phyloP scores from a whole-genome alignment of 768 basidiomycete species.

The Rhizopogon vinicolor region DNA sequence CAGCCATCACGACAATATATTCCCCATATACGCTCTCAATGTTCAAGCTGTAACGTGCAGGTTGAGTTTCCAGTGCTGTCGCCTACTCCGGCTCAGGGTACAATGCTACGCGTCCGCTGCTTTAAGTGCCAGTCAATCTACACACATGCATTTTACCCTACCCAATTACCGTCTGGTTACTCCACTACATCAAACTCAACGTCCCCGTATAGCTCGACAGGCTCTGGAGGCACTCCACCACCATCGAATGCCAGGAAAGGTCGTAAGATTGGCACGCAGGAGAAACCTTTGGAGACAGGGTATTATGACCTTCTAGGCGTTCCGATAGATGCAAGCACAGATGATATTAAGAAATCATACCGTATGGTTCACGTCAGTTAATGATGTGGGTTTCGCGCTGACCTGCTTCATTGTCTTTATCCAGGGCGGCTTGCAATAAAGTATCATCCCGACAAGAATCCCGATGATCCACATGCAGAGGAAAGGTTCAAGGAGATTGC shows the following conservation, averaged over 20 bases:
- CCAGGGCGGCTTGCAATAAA: conserved; percentile 83
- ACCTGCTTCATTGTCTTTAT: neutral
- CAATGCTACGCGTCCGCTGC: conserved; percentile 65
- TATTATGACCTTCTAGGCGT: conserved; percentile 88
- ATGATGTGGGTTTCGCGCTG: neutral
- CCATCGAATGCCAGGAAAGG: conserved; percentile 36
- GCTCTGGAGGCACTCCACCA: conserved; percentile 16
- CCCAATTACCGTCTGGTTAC: conserved; percentile 41
- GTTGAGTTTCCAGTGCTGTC: conserved; percentile 70
- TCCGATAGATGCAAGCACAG: conserved; percentile 65
- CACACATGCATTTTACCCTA: conserved; percentile 63
- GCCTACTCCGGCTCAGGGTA: conserved; percentile 49
- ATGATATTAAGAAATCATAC: conserved; percentile 91
- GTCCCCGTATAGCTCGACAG: neutral
- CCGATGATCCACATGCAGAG: conserved; percentile 77
- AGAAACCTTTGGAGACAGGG: conserved; percentile 81
- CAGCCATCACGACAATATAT: conserved; percentile 62
- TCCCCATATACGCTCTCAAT: conserved; percentile 64
- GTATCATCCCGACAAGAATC: conserved; percentile 91
- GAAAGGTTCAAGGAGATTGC: conserved; percentile 90
- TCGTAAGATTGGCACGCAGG: conserved; percentile 85
- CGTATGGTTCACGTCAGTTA: conserved; percentile 40
- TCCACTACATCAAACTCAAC: conserved; percentile 9
- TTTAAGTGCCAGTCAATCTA: conserved; percentile 59
- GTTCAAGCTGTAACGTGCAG: conserved; percentile 46